phyloP scores from a whole-genome alignment of 179 eudicot species.

The Drosera spatulata region DNA sequence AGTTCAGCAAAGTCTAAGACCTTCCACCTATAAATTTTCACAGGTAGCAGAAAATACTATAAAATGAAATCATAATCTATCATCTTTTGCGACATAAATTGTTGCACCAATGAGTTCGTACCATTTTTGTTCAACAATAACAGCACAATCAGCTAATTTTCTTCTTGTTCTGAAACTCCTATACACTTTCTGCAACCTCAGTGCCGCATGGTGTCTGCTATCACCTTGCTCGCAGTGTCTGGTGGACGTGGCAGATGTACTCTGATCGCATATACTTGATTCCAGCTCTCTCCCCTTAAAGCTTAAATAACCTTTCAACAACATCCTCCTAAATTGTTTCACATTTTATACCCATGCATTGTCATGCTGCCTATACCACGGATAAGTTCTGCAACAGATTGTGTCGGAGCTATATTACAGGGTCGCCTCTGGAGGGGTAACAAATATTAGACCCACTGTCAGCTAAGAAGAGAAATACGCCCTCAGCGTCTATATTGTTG shows the following conservation, averaged over 20 bases:
- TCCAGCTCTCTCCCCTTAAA: not conserved
- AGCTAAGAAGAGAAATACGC: no score
- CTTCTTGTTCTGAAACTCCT: slow-evolving; percentile 77
- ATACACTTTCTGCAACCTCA: slow-evolving; percentile 73
- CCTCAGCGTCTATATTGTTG: no score
- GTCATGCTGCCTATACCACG: no score
- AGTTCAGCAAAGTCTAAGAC: slow-evolving; percentile 74
- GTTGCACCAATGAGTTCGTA: slow-evolving; percentile 6
- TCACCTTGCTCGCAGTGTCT: slow-evolving; percentile 1
- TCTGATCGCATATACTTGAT: not conserved
- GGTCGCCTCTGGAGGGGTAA: no score
- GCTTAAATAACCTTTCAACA: not conserved
- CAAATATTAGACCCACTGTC: no score
- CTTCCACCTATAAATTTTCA: slow-evolving; percentile 53
- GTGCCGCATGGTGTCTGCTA: slow-evolving; percentile 35
- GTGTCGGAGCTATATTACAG: no score
- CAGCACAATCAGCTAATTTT: slow-evolving; percentile 86
- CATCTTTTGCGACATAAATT: not conserved
- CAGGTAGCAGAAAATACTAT: no score
- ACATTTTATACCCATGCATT: no score
- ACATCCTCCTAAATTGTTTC: not conserved
- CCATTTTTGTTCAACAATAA: slow-evolving; percentile 90
- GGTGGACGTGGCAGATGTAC: not conserved
- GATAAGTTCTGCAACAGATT: no score
- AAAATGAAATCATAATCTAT: no score